Base-by-base conservation (phyloP, 331 rosid species). In the Stylosanthes scabra region DNA sequence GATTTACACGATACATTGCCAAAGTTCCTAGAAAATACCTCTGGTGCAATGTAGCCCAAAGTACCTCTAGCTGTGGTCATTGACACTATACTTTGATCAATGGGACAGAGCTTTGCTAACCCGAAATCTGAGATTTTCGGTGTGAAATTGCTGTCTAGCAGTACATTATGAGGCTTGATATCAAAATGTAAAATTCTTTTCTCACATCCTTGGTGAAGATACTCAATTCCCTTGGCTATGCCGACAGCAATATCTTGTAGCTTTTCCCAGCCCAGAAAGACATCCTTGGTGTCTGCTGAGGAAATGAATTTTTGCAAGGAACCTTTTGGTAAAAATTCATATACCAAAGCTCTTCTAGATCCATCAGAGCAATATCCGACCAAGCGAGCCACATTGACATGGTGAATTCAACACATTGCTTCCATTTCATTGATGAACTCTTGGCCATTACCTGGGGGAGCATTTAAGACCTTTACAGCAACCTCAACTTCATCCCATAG, bases 371-470 rank as follows among this genome's bases (percentile, higher is more conserved):
- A 75, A 44, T 44, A 75, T 39, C 67, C 67, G 58, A 75, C 80
- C 59, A 75, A 57, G 68, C 44, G 74, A 46, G 59, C 74, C 20
- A 75, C 68, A 29, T 59, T 76, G 64, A 68, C 55, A 54, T 68
- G 80, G 64, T 76, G 75, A 59, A 76, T 68, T 51, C 60, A 75
- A 49, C 75, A 59, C 75, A 47, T 59, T 6, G 75, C 60, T 47
- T 76, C 80, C 80, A 76, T 76, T 68, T 68, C 80, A 47, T 76
- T 76, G 63, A 76, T 76, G 74, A 76, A 76, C 74, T 68, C 75
- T 59, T 68, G 74, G 10, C 75, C 75, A 37, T 76, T 76, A 25
- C 14, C 47, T 3, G 71, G 40, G 51, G 78, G 39, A 40, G 62
- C n/a, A 52, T 74, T 63, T 55, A 74, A 54, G 59, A 74, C 57